A percentile compares a stretch with the other conserved stretches of the same genome.
Conservation (phyloP, 2,329 filamentous ascomycete genomes). For the Aspergillus amoenus region DNA sequence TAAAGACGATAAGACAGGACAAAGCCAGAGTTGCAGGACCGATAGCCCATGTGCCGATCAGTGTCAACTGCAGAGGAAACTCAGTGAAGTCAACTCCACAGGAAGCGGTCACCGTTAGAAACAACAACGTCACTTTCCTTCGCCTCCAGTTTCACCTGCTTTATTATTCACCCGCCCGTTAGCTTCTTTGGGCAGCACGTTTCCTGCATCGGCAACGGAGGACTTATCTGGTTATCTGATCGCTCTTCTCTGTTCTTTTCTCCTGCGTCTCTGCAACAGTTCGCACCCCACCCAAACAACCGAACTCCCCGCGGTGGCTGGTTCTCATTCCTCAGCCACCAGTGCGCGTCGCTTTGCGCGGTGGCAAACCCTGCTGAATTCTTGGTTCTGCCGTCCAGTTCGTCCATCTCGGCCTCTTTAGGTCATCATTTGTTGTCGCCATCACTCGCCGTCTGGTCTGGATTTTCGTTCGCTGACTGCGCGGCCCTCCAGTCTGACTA, state of each 20-base stretch:
- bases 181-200: neutral
- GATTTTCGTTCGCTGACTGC: neutral
- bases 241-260: neutral
- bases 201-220: neutral
- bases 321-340: conserved; percentile 17
- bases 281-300: conserved; percentile 2
- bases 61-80: neutral
- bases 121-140: conserved; percentile 1
- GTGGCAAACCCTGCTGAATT: conserved; percentile 31
- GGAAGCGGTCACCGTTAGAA: conserved; percentile 21
- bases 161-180: neutral
- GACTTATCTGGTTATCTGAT: neutral
- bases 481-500: neutral
- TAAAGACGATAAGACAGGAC: conserved; percentile 1
- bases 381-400: conserved; percentile 30
- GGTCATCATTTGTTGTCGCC: conserved; percentile 14
- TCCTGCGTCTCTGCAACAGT: neutral
- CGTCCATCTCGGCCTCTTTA: conserved; percentile 14
- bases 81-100: conserved; percentile 11
- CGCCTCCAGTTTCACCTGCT: neutral
- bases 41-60: neutral
- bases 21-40: neutral
- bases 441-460: conserved; percentile 8
- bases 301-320: conserved; percentile 21
- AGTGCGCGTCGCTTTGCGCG: conserved; percentile 24